phyloP scores from a whole-genome alignment of 2,329 filamentous ascomycete species.

The Cadophora sp. region DNA sequence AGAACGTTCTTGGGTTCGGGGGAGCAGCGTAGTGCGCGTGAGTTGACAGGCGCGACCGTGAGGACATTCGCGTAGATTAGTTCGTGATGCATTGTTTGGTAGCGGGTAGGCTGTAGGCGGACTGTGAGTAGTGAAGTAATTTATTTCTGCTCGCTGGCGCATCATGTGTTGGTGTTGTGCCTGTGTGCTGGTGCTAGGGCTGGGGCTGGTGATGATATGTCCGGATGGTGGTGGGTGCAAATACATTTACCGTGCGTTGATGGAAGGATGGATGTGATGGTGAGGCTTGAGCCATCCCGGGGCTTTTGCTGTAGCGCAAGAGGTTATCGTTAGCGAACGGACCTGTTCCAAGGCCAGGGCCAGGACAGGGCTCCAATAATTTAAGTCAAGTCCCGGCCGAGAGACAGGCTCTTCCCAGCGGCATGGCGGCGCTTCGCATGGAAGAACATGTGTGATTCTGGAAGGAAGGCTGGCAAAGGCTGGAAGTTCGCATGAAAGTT shows the following conservation, averaged over 20 bases:
- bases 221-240: neutral
- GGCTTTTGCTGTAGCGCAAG: neutral
- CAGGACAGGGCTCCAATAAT: neutral
- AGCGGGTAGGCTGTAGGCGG: neutral
- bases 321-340: neutral
- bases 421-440: slow-evolving; percentile 21
- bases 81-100: neutral
- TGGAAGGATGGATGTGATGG: neutral
- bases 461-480: slow-evolving; percentile 5
- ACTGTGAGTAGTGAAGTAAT: neutral
- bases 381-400: slow-evolving; percentile 6
- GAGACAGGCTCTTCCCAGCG: slow-evolving; percentile 18
- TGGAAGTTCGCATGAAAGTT: neutral
- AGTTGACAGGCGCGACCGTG: neutral
- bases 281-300: slow-evolving; percentile 10
- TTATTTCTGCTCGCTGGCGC: neutral
- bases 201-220: neutral
- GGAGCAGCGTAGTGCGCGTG: slow-evolving; percentile 1
- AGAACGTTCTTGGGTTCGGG: neutral
- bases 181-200: neutral
- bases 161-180: too few species aligned
- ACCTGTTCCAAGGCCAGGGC: neutral
- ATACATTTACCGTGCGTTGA: neutral
- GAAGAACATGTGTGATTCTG: neutral
- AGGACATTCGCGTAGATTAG: neutral